Evolutionary conservation across 2,329 filamentous ascomycete genomes (phyloP), one percentile per base, ranked within the genome.

Genomic region (Zasmidium cellare): DNA sequence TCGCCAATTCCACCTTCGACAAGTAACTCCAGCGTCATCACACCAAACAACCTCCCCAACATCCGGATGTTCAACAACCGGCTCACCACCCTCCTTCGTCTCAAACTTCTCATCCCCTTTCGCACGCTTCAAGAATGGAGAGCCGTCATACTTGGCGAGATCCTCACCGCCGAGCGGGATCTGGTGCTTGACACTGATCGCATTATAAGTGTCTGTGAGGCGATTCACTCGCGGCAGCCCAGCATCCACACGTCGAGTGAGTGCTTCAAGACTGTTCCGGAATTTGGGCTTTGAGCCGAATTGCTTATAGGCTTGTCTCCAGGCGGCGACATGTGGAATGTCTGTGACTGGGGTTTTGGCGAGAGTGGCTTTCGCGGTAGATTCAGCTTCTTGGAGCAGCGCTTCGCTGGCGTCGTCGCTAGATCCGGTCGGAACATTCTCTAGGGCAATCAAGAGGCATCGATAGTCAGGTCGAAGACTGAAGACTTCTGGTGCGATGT

Each of bases 151-250:
- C 56, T 75, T 75, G 28, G 73, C 71, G 9, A 76, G 55, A 58
- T 77, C 73, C 55, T 76, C 74, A 14, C 74, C 74, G 3, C 75
- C 74, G 0, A 75, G 60, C 7, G 74, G 74, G 28, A 76, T 70
- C 54, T 75, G 72, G 48, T 75, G 67, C 56, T 75, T 76, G 25
- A 76, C 67, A 1, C 70, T 74, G 28, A 76, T 72, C 1, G 69
- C 73, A 52, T 76, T 77, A 59, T 76, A 76, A 9, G 75, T 74
- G 48, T 76, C 74, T 0, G 74, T 76, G 51, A 76, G 53, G 1
- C 73, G 67, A 51, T 77, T 77, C 11, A 77, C 68, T 0, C 74
- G 66, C 1, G 74, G 74, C 5, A 77, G 48, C 0, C 73, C 74
- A 14, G 44, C 56, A 6, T 71, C 68, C 12, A 67, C 66, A 11